These are phyloP conservation scores for Flaveria sonorensis DNA, from an alignment of 129 eudicot genomes.

Conservation along the genomic window DNA sequence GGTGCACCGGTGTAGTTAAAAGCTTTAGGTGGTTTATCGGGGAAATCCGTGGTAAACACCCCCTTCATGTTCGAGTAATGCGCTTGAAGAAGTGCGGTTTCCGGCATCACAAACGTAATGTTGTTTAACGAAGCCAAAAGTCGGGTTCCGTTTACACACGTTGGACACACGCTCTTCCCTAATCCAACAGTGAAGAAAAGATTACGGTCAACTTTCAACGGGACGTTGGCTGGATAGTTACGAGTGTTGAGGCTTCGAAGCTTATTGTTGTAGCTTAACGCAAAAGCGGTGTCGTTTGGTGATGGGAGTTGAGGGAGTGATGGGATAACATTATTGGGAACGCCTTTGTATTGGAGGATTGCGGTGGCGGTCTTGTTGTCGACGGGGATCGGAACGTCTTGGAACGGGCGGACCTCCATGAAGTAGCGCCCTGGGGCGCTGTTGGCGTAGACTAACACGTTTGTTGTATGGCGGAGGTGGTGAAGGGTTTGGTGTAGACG, in stretches of 20 bases:
- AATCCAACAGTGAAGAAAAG: conserved; percentile 47
- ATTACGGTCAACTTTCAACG: conserved; percentile 36
- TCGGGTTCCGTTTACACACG: conserved; percentile 28
- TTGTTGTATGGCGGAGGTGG: conserved; percentile 39
- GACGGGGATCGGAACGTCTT: conserved; percentile 26
- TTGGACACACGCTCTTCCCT: conserved; percentile 45
- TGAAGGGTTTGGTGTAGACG: conserved; percentile 49
- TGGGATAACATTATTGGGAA: conserved; percentile 29
- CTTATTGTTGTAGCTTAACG: conserved; percentile 33
- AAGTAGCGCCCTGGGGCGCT: conserved; percentile 21
- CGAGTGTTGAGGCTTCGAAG: conserved; percentile 44
- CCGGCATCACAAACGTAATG: conserved; percentile 40
- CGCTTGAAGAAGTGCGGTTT: conserved; percentile 38
- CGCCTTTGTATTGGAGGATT: conserved; percentile 40
- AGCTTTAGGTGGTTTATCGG: conserved; percentile 35
- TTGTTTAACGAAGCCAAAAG: conserved; percentile 45
- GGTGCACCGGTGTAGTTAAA: conserved; percentile 51
- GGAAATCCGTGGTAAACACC: conserved; percentile 37
- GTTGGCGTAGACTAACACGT: conserved; percentile 47
- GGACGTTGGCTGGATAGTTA: conserved; percentile 48
- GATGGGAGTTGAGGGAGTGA: conserved; percentile 38
- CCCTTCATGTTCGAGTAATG: conserved; percentile 33
- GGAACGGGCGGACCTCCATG: conserved; percentile 30
- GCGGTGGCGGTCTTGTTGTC: conserved; percentile 43
- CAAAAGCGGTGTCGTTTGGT: conserved; percentile 43